Evolutionary conservation across 2,329 filamentous ascomycete genomes (phyloP), one percentile per base, ranked within the genome.

Genomic region (Pseudopyricularia javanii): DNA sequence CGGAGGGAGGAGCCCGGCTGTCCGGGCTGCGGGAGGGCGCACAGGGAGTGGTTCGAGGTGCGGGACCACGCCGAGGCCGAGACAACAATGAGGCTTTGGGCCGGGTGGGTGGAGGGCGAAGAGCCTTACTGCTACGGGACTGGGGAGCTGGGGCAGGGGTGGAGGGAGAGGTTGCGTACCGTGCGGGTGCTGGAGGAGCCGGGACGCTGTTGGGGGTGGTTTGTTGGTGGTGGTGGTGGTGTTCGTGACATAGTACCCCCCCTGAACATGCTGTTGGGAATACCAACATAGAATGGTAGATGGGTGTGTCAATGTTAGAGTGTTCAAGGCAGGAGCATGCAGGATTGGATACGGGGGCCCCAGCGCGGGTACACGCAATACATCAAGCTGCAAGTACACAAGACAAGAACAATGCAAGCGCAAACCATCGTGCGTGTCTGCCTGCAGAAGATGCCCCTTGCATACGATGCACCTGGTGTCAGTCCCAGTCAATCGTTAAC

Each of bases 41-140:
- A 52, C 28, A 22, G 17, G 26, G 50, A 52, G 50, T 52, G 50
- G 50, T 47, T 52, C 28, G 50, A 52, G 50, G 12, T 28, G 4
- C 4, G 17, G 28, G 17, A 17, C 17, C 15, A 7, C 15, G 37
- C 9, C 7, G 50, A 52, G 50, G 50, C 50, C 5, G 26, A 8
- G 15, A 28, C n/a, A n/a, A 37, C 17, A 9, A 37, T 52, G 50
- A 7, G 28, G 7, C 9, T 52, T 4, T 52, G 50, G 50, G 17
- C 50, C 1, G 12, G 26, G 26, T 52, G 50, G 50, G 28, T 52
- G 12, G 37, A 40, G 15, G 3, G 28, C 24, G 6, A 22, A 3
- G 24, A 2, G 34, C 49, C 49, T 22, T 51, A 51, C 15, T 15
- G 28, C n/a, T 17, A 32, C 14, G 15, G 17, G 22, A 50, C 48